Conservation (phyloP, 1,284 basidiomycete genomes). For the Tylopilus microsporus region DNA sequence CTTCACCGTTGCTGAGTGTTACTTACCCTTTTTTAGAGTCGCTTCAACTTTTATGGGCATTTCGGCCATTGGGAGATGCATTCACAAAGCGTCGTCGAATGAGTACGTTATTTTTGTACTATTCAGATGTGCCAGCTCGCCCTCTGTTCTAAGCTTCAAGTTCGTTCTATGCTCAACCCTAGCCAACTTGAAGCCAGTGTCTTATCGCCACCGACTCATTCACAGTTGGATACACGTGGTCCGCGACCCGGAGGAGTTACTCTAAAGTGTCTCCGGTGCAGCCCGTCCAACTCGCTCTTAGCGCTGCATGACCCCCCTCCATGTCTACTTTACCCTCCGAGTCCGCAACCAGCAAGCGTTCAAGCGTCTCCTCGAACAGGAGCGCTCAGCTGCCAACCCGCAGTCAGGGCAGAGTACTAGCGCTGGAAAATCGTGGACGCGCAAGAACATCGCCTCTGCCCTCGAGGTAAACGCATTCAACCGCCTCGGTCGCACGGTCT, state of each 20-base stretch:
- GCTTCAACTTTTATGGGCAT: too few relatives aligned
- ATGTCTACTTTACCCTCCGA: slow-evolving; percentile 48
- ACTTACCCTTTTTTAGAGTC: too few relatives aligned
- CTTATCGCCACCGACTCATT: slow-evolving; percentile 15
- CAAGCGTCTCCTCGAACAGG: slow-evolving; percentile 49
- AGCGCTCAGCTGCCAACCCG: slow-evolving; percentile 23
- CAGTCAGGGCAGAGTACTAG: slow-evolving; percentile 40
- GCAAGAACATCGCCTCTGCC: slow-evolving; percentile 40
- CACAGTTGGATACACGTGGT: slow-evolving; percentile 20
- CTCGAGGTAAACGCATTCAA: slow-evolving; percentile 74
- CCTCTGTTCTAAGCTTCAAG: too few relatives aligned
- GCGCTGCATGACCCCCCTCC: slow-evolving; percentile 57
- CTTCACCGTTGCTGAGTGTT: too few relatives aligned
- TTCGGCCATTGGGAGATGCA: too few relatives aligned
- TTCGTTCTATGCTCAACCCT: background rate
- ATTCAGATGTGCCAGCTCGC: too few relatives aligned
- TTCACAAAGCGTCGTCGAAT: too few relatives aligned
- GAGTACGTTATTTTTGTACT: too few relatives aligned
- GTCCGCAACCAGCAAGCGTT: slow-evolving; percentile 72
- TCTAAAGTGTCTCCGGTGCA: slow-evolving; percentile 21
- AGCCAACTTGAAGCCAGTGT: slow-evolving; percentile 9
- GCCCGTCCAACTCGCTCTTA: slow-evolving; percentile 16
- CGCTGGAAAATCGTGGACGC: slow-evolving; percentile 64
- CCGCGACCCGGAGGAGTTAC: slow-evolving; percentile 24
- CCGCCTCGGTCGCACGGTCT: slow-evolving; percentile 68